Conservation (phyloP, 176 grass and related monocot species). For the Raddia guianensis region DNA sequence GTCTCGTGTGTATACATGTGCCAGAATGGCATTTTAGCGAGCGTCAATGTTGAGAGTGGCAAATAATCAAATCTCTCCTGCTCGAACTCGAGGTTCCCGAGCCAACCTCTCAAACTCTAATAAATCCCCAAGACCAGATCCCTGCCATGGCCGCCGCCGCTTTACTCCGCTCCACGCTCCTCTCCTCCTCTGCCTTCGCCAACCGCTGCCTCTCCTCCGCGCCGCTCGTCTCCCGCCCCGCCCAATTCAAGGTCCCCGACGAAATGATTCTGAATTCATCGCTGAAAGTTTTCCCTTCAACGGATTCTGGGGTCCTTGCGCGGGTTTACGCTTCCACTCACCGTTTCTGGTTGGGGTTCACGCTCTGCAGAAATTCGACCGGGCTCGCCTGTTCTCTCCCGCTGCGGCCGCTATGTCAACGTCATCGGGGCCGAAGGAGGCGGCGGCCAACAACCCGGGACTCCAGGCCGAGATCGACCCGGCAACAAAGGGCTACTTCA, state of each 20-base stretch:
- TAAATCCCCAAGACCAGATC: not conserved
- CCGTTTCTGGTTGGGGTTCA: not conserved
- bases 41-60: too few relatives aligned
- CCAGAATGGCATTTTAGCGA: too few relatives aligned
- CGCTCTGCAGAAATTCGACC: conserved; percentile 49
- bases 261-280: not conserved
- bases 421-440: conserved; percentile 71
- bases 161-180: conserved; percentile 25
- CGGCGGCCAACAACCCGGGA: conserved; percentile 70
- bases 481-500: conserved; percentile 88
- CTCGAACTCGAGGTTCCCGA: too few relatives aligned
- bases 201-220: conserved; percentile 37
- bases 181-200: conserved; percentile 7
- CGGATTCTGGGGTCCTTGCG: not conserved
- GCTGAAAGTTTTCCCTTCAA: not conserved
- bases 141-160: conserved; percentile 51
- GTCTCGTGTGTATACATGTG: too few relatives aligned
- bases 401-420: conserved; percentile 53
- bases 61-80: too few relatives aligned
- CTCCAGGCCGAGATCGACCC: conserved; percentile 64
- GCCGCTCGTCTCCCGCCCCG: conserved; percentile 14
- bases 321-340: conserved; percentile 13
- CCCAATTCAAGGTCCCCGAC: conserved; percentile 38
- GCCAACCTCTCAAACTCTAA: too few relatives aligned
- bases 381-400: conserved; percentile 38